Conservation (phyloP, 805 yeast genomes). For the Torulaspora indica region DNA sequence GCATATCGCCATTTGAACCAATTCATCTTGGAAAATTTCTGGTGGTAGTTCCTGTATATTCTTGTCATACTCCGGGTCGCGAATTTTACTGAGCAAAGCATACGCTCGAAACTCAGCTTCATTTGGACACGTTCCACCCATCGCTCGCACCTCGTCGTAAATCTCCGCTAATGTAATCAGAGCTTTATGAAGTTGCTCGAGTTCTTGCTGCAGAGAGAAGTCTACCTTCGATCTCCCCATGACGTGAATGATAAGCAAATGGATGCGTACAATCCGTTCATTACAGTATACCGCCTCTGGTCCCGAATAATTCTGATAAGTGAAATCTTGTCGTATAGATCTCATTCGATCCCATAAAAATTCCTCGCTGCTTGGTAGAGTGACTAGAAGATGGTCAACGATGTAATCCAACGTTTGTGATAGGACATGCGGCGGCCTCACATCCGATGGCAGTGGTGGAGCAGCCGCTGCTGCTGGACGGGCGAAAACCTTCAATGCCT, state of each 20-base stretch:
- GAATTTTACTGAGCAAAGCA: conserved; percentile 67
- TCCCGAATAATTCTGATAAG: conserved; percentile 89
- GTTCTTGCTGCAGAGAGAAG: conserved; percentile 89
- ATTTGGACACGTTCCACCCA: conserved; percentile 65
- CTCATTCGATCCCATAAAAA: conserved; percentile 97
- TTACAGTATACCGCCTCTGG: conserved; percentile 91
- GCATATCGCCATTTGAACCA: conserved; percentile 66
- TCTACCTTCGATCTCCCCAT: conserved; percentile 74
- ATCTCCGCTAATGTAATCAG: conserved; percentile 83
- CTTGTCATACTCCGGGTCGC: conserved; percentile 82
- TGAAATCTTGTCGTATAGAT: conserved; percentile 93
- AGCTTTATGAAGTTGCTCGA: conserved; percentile 90
- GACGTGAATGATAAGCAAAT: conserved; percentile 70
- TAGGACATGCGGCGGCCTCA: conserved; percentile 81
- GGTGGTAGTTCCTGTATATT: conserved; percentile 65
- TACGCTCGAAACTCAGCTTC: conserved; percentile 94
- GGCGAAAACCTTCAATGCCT: conserved; percentile 87
- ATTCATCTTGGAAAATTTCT: conserved; percentile 46
- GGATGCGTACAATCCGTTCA: conserved; percentile 86
- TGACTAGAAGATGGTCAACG: conserved; percentile 54
- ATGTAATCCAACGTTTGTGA: conserved; percentile 65
- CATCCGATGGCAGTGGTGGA: conserved; percentile 96
- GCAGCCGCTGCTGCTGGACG: conserved; percentile 98
- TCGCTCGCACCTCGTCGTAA: conserved; percentile 70
- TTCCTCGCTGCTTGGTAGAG: conserved; percentile 79